phyloP scores from a whole-genome alignment of 2,329 filamentous ascomycete genomes.

The Fusarium bulbicola region DNA sequence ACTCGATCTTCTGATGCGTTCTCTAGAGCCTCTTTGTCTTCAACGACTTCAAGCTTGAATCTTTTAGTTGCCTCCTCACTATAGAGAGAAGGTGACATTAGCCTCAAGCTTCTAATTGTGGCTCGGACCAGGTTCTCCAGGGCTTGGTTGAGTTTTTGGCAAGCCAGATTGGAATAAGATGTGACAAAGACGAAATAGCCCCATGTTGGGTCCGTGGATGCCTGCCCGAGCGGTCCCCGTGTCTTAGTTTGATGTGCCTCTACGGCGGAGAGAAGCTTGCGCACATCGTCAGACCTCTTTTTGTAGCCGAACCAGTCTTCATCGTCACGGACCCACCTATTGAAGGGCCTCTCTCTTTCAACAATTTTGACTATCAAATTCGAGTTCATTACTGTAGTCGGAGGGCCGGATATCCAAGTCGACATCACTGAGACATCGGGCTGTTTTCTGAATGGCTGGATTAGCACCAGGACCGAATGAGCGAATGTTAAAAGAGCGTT shows the following conservation, averaged over 20 bases:
- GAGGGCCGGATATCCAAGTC: conserved; percentile 10
- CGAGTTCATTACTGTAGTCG: conserved; percentile 9
- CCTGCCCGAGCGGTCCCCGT: background rate
- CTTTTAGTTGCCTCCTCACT: conserved; percentile 17
- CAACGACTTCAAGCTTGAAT: conserved; percentile 20
- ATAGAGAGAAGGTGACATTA: conserved; percentile 11
- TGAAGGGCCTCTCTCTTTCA: conserved; percentile 10
- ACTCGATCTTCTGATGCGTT: conserved; percentile 26
- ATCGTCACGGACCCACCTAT: conserved; percentile 2
- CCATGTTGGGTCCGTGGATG: conserved; percentile 22
- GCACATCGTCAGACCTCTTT: conserved; percentile 9
- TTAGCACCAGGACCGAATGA: conserved; percentile 19
- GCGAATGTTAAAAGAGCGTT: conserved; percentile 7
- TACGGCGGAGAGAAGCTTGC: conserved; percentile 16
- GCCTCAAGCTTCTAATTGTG: background rate
- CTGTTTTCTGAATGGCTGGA: conserved; percentile 1
- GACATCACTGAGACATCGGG: conserved; percentile 8
- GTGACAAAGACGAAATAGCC: conserved; percentile 25
- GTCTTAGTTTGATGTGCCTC: conserved; percentile 1
- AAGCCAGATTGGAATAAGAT: conserved; percentile 3
- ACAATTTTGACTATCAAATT: conserved; percentile 10
- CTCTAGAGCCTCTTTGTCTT: conserved; percentile 10
- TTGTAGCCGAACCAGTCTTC: conserved; percentile 14
- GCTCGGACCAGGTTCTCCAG: conserved; percentile 1
- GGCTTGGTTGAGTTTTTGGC: background rate